Base-by-base conservation (phyloP, 768 basidiomycete species). In the Hygrocybe punicea region DNA sequence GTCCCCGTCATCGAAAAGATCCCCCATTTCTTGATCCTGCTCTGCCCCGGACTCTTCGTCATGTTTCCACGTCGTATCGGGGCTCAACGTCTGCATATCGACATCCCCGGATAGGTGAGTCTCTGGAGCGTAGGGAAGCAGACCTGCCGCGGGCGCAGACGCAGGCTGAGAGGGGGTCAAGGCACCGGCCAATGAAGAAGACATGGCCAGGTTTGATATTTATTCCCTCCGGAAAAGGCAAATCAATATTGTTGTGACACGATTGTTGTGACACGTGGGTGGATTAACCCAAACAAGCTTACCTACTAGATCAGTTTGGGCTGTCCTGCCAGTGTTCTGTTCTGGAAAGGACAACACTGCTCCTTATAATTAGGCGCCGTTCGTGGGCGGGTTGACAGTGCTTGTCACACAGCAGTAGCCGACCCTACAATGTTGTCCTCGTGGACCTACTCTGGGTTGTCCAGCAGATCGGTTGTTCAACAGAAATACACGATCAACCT, bases 1-100 rank as follows among this genome's bases (percentile, higher is more conserved):
- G 65, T 77, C 84, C 44, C 81, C 78, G 53, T 89, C 89, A 59
- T 87, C 90, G 67, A 92, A 92, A 54, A 92, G 81, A 69, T 91
- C 89, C 59, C 83, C 81, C 84, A 90, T 87, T 58, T 81, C 81
- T 61, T 83, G 81, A 60, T 85, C 76, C 35, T 72, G 64, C 48
- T 72, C 71, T 19, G 60, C 60, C 45, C 65, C 59, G 21, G 68
- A 68, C 29, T 70, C 69, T 21, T 70, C 61, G 45, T 72, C 29
- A 8, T 67, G 51, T 65, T 50, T 25, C 17, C 4, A 14, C 3
- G 11, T 21, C 14, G n/a, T 6, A 47, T 19, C 16, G 19, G 14
- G 16, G 19, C 19, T 42, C 6, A 42, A 16, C 40, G 40, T 13
- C 16, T 16, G 40, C 40, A 42, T 40, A 40, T 14, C 39, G 16